Evolutionary conservation across 208 protist species (phyloP).

Genomic region (Angomonas ambiguus): DNA sequence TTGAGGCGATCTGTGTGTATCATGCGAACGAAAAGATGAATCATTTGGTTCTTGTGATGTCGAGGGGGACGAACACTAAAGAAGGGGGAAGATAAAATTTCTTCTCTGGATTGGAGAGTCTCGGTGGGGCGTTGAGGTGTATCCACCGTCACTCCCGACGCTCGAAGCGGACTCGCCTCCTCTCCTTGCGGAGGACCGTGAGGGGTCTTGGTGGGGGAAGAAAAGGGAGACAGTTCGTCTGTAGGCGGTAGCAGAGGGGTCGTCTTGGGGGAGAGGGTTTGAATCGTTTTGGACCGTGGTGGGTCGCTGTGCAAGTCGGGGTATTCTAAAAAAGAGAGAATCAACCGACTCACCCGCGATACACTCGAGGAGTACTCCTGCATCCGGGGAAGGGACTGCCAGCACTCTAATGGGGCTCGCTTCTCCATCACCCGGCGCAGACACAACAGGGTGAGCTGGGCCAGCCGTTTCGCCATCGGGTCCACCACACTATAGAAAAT

Average conservation of each 20-base stretch:
- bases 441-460: constrained; percentile 34
- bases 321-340: constrained; percentile 62
- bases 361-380: background rate
- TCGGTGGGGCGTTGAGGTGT: background rate
- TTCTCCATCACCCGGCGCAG: constrained; percentile 10
- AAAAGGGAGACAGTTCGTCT: background rate
- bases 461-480: constrained; percentile 27
- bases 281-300: background rate
- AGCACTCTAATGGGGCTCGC: background rate
- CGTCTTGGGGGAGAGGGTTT: background rate
- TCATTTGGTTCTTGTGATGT: constrained; percentile 9
- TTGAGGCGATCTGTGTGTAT: constrained; percentile 49
- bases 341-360: constrained; percentile 14
- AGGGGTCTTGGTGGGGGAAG: background rate
- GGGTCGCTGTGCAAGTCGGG: constrained; percentile 19
- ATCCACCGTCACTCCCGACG: background rate
- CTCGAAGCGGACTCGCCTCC: background rate
- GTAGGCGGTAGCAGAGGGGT: background rate
- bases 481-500: constrained; percentile 65
- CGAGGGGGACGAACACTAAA: constrained; percentile 47
- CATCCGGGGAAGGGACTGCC: constrained; percentile 1
- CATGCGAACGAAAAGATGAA: constrained; percentile 78
- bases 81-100: constrained; percentile 7
- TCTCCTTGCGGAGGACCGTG: background rate
- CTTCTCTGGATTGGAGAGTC: background rate